Evolutionary conservation across 1,284 basidiomycete species (phyloP).

Genomic region (Sphaerobolus stellatus): DNA sequence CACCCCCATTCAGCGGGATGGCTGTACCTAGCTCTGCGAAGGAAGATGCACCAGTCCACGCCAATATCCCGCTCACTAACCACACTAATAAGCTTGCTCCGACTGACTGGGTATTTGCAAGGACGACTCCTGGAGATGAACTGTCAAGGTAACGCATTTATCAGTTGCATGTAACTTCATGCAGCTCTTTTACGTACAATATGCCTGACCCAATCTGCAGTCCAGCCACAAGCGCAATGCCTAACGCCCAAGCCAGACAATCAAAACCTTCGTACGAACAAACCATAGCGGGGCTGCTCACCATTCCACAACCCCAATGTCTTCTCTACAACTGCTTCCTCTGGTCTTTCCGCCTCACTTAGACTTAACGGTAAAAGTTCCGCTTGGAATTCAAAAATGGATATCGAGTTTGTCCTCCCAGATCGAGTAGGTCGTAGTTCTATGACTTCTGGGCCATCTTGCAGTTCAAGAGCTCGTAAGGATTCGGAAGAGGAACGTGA

Average conservation of each 20-base stretch:
- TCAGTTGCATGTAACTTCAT: not conserved
- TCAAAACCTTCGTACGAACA: conserved; percentile 7
- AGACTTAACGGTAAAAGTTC: conserved; percentile 79
- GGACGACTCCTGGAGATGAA: conserved; percentile 88
- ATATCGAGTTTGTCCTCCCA: conserved; percentile 65
- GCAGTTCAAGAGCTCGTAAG: conserved; percentile 73
- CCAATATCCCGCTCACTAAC: conserved; percentile 76
- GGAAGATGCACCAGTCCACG: conserved; percentile 92
- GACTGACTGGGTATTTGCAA: conserved; percentile 82
- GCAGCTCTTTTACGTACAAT: conserved; percentile 54
- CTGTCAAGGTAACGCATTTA: conserved; percentile 40
- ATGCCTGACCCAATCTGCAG: conserved; percentile 91
- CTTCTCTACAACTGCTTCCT: conserved; percentile 57
- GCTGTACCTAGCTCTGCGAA: conserved; percentile 85
- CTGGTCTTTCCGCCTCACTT: conserved; percentile 56
- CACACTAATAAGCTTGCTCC: conserved; percentile 83
- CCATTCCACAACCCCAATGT: conserved; percentile 78
- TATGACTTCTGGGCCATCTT: conserved; percentile 51
- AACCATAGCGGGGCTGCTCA: too few relatives aligned
- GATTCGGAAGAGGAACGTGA: conserved; percentile 69
- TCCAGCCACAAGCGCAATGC: conserved; percentile 82
- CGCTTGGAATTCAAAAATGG: conserved; percentile 76
- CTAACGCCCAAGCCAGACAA: conserved; percentile 36
- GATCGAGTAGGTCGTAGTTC: conserved; percentile 32
- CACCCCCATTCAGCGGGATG: conserved; percentile 86